These are phyloP conservation scores for Hyaloscypha hepaticicola DNA, from an alignment of 495 filamentous ascomycete genomes.

Conservation along the genomic window DNA sequence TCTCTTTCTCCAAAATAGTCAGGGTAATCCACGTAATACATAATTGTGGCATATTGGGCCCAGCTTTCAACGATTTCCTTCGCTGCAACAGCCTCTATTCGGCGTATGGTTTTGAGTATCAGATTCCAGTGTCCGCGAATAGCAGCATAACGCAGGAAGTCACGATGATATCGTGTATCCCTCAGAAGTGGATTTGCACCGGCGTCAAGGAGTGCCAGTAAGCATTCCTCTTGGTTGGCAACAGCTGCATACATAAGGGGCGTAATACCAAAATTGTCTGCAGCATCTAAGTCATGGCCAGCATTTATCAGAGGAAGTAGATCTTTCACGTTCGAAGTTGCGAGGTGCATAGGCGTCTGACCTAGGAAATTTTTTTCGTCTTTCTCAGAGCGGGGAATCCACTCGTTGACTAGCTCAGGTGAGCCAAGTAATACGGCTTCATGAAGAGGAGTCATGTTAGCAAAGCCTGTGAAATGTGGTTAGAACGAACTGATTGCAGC, in stretches of 20 bases:
- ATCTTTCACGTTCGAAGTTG: constrained; percentile 9
- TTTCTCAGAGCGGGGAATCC: constrained; percentile 12
- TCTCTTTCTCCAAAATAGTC: constrained; percentile 14
- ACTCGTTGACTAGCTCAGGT: background rate
- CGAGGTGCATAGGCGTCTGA: constrained; percentile 20
- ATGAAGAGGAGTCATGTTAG: constrained; percentile 14
- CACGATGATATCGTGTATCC: constrained; percentile 12
- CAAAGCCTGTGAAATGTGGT: constrained; percentile 12
- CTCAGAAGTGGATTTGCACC: constrained; percentile 3
- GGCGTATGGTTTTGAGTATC: constrained; percentile 4
- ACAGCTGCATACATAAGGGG: constrained; percentile 31
- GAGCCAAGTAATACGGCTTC: constrained; percentile 20
- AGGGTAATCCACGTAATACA: constrained; percentile 12
- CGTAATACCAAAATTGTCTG: constrained; percentile 26
- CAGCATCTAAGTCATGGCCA: constrained; percentile 21
- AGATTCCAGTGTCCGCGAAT: constrained; percentile 11
- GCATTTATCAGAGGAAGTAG: constrained; percentile 12
- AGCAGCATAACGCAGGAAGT: constrained; percentile 12
- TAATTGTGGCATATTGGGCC: background rate
- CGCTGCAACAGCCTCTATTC: background rate
- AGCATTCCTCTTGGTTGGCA: constrained; percentile 11
- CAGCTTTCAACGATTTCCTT: constrained; percentile 8
- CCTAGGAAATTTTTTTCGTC: constrained; percentile 22
- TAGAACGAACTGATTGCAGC: background rate
- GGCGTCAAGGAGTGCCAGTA: constrained; percentile 16